A percentile compares a stretch with the other conserved stretches of the same genome.
phyloP scores from a whole-genome alignment of 768 basidiomycete genomes.

The Pleurotus eryngii region DNA sequence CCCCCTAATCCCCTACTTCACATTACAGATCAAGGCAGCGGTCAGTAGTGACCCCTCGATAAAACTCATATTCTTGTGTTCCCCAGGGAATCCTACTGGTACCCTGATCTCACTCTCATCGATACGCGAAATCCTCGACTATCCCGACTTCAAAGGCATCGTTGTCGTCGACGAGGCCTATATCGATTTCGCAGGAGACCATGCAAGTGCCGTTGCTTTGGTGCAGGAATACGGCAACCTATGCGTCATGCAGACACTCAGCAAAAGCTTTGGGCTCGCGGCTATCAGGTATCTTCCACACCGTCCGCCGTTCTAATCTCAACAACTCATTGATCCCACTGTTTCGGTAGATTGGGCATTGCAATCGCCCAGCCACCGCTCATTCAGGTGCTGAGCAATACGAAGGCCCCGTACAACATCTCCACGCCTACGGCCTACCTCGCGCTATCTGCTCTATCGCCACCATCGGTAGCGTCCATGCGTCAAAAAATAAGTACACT shows the following conservation, averaged over 20 bases:
- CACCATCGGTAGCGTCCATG: constrained; percentile 61
- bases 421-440: constrained; percentile 86
- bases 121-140: constrained; percentile 69
- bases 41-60: constrained; percentile 71
- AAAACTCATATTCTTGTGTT: constrained; percentile 93
- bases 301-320: background rate
- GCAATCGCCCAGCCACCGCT: constrained; percentile 87
- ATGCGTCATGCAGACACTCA: constrained; percentile 94
- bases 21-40: constrained; percentile 60
- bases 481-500: constrained; percentile 59
- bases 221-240: constrained; percentile 83
- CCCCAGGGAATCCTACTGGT: constrained; percentile 96
- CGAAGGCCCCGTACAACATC: constrained; percentile 98
- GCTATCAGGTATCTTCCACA: constrained; percentile 75
- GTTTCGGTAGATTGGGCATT: constrained; percentile 68
- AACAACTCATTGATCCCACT: background rate
- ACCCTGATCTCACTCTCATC: constrained; percentile 74
- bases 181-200: constrained; percentile 80
- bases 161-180: constrained; percentile 97
- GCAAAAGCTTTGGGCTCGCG: constrained; percentile 94
- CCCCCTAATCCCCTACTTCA: too few relatives aligned
- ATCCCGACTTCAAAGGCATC: constrained; percentile 82
- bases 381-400: constrained; percentile 88
- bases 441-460: constrained; percentile 74
- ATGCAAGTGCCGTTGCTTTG: constrained; percentile 63